Evolutionary conservation across 345 rosid species (phyloP).

Genomic region (Brassica incana): DNA sequence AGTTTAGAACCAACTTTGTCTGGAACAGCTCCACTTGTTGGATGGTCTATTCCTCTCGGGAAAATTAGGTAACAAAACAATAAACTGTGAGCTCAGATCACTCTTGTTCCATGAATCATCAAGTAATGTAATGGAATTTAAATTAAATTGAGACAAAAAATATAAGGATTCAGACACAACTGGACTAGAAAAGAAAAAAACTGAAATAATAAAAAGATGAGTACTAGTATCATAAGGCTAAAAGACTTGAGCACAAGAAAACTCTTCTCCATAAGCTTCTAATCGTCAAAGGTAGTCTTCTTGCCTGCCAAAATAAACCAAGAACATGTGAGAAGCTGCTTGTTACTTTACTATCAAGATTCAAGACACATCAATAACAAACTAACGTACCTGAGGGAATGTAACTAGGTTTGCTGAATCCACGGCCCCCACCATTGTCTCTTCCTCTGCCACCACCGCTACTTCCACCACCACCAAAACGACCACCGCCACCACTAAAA

Average conservation of each 20-base stretch:
- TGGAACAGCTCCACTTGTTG: slow-evolving; percentile 50
- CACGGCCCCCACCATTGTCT: slow-evolving; percentile 36
- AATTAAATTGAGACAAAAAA: background rate
- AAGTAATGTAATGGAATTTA: slow-evolving; percentile 19
- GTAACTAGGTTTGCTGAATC: slow-evolving; percentile 42
- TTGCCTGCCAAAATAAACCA: background rate
- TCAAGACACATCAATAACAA: background rate
- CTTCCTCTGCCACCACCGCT: slow-evolving; percentile 18
- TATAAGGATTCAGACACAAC: background rate
- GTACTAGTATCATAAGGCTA: background rate
- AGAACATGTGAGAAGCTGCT: background rate
- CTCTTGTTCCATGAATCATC: background rate
- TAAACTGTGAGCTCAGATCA: background rate
- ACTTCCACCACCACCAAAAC: slow-evolving; percentile 38
- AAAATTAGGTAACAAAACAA: slow-evolving; percentile 32
- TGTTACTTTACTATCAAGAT: background rate
- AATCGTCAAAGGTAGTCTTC: background rate
- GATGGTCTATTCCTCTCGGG: slow-evolving; percentile 50
- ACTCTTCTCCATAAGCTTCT: background rate
- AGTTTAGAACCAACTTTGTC: slow-evolving; percentile 65
- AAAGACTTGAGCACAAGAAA: background rate
- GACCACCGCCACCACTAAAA: slow-evolving; percentile 31
- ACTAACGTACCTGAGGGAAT: slow-evolving; percentile 25
- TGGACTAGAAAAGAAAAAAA: background rate
- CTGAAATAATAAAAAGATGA: background rate